These are phyloP conservation scores for Debaryomyces castellii DNA, from an alignment of 805 yeast genomes.

Conservation along the genomic window DNA sequence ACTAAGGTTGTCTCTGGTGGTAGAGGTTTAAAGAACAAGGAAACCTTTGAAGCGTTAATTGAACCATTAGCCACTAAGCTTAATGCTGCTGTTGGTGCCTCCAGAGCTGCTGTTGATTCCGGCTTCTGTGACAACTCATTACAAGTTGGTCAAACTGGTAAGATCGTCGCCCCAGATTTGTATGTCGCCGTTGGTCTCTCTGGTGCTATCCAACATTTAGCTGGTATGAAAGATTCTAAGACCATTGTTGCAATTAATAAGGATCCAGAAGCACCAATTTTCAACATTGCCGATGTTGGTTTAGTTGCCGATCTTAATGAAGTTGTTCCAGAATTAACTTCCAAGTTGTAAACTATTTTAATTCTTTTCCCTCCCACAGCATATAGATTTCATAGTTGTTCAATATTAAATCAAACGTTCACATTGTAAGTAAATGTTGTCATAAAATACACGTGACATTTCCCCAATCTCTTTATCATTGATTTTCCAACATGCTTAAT, in stretches of 20 bases:
- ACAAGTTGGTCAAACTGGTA: slow-evolving; percentile 98
- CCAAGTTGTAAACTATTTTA: slow-evolving; percentile 48
- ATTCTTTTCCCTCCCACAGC: neutral
- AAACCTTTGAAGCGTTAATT: slow-evolving; percentile 72
- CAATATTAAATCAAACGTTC: neutral
- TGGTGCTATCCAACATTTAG: slow-evolving; percentile 97
- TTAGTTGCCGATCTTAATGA: slow-evolving; percentile 86
- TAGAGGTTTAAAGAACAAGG: slow-evolving; percentile 88
- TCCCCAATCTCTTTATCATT: neutral
- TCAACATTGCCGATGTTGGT: slow-evolving; percentile 86
- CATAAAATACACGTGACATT: neutral
- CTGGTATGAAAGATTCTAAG: slow-evolving; percentile 97
- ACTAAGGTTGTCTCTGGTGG: slow-evolving; percentile 86
- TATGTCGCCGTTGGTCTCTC: slow-evolving; percentile 92
- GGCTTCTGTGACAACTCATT: slow-evolving; percentile 95
- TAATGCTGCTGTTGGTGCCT: slow-evolving; percentile 94
- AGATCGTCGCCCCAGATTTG: slow-evolving; percentile 93
- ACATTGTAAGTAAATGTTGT: too few species aligned
- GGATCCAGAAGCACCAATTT: slow-evolving; percentile 92
- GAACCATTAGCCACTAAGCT: slow-evolving; percentile 82
- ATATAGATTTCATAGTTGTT: neutral
- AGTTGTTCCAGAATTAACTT: slow-evolving; percentile 86
- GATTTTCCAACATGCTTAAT: neutral
- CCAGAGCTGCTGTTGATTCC: slow-evolving; percentile 96
- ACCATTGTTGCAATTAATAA: slow-evolving; percentile 92